phyloP scores from a whole-genome alignment of 2,329 filamentous ascomycete species.

The Sclerotinia subarctica region DNA sequence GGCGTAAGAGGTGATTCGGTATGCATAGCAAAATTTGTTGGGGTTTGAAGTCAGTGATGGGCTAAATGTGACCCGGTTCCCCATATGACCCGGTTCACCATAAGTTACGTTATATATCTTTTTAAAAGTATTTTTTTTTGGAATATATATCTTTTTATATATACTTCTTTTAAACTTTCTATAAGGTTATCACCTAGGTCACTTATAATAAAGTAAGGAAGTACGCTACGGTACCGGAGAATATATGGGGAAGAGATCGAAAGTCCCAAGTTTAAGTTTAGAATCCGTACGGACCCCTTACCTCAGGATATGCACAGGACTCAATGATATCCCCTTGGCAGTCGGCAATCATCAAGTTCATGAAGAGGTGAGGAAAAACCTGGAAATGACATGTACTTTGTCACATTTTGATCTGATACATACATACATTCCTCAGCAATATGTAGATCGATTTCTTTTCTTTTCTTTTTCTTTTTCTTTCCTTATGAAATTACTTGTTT shows the following conservation, averaged over 20 bases:
- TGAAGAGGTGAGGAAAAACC: neutral
- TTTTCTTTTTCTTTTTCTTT: neutral
- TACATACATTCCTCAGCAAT: neutral
- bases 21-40: too few relatives aligned
- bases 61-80: too few relatives aligned
- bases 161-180: neutral
- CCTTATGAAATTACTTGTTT: neutral
- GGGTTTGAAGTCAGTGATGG: too few relatives aligned
- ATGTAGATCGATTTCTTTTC: neutral
- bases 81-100: too few relatives aligned
- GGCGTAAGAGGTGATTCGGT: too few relatives aligned
- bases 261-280: neutral
- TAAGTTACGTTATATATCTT: too few relatives aligned
- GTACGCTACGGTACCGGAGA: too few relatives aligned
- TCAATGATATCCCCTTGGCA: neutral
- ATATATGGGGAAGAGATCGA: neutral
- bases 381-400: neutral
- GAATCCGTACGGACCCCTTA: conserved; percentile 1
- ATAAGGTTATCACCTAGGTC: too few relatives aligned
- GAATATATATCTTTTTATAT: too few relatives aligned
- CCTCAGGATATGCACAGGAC: neutral
- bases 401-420: neutral
- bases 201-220: too few relatives aligned
- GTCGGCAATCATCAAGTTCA: neutral
- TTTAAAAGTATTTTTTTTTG: too few relatives aligned